A percentile compares a stretch with the other conserved stretches of the same genome.
phyloP scores from a whole-genome alignment of 108 stramenopile genomes.

The Chaetoceros tenuissimus region DNA sequence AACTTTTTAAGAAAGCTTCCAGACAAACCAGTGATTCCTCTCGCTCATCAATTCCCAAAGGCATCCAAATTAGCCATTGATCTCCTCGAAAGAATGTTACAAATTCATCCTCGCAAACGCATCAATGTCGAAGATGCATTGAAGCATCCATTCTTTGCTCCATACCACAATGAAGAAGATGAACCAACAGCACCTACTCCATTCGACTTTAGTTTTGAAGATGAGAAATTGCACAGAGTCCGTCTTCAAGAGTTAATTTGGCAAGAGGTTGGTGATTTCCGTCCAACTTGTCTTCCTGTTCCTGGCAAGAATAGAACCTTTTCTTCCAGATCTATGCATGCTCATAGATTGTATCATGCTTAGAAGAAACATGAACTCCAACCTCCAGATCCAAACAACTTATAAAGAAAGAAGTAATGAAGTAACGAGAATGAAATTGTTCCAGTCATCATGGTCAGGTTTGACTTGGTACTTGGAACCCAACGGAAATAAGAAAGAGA shows the following conservation, averaged over 20 bases:
- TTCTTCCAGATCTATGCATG: conserved; percentile 2
- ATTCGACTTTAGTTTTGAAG: conserved; percentile 84
- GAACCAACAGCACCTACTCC: conserved; percentile 54
- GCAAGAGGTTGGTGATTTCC: conserved; percentile 83
- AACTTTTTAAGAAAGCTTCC: conserved; percentile 85
- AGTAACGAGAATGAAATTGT: too few species aligned
- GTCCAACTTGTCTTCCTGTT: conserved; percentile 68
- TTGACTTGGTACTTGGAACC: too few species aligned
- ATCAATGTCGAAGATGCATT: conserved; percentile 88
- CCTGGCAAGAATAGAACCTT: conserved; percentile 44
- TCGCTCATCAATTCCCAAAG: conserved; percentile 62
- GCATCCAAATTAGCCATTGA: conserved; percentile 83
- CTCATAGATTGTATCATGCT: background rate
- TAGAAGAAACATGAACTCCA: background rate
- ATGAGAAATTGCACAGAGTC: conserved; percentile 67
- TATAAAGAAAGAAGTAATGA: background rate
- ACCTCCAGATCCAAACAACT: background rate
- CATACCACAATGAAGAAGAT: conserved; percentile 76
- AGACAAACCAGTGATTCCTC: conserved; percentile 43
- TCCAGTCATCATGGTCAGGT: too few species aligned
- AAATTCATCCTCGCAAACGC: conserved; percentile 84
- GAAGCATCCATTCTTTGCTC: conserved; percentile 86
- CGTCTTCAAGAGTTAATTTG: conserved; percentile 83
- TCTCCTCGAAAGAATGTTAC: conserved; percentile 83
- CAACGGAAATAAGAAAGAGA: too few species aligned